Conservation (phyloP, 2,329 filamentous ascomycete species). For the Fusarium protoensiforme region DNA sequence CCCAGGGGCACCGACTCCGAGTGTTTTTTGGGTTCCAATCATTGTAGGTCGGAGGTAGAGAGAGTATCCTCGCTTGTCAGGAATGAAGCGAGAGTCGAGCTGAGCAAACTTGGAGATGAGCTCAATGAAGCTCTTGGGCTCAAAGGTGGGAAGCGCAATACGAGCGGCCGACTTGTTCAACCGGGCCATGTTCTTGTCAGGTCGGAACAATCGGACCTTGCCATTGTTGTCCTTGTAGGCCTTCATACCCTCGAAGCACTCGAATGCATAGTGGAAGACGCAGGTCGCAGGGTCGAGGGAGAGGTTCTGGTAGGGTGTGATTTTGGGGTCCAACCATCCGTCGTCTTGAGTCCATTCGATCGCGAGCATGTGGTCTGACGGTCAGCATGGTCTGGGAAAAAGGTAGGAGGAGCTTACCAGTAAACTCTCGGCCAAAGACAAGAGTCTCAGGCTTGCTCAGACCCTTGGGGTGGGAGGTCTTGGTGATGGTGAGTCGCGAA, state of each 20-base stretch:
- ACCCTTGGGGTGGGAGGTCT: conserved; percentile 79
- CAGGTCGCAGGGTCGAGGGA: conserved; percentile 95
- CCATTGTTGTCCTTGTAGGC: conserved; percentile 91
- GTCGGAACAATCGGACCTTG: conserved; percentile 87
- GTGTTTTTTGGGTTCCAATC: conserved; percentile 95
- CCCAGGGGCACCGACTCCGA: conserved; percentile 91
- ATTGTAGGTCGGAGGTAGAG: conserved; percentile 96
- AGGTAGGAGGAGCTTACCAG: conserved; percentile 65
- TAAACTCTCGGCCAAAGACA: conserved; percentile 91
- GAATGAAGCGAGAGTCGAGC: conserved; percentile 90
- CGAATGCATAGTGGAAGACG: conserved; percentile 98
- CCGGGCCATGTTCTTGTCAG: conserved; percentile 95
- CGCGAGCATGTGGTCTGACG: conserved; percentile 92
- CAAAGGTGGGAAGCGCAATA: conserved; percentile 92
- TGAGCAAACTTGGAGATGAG: conserved; percentile 84
- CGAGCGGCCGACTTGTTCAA: conserved; percentile 91
- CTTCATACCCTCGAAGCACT: conserved; percentile 99
- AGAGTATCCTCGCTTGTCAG: conserved; percentile 86
- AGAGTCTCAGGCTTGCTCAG: conserved; percentile 82
- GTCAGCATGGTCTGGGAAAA: conserved; percentile 17
- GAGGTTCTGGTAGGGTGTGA: conserved; percentile 96
- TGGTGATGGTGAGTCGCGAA: conserved; percentile 78
- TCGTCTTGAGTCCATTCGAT: conserved; percentile 89
- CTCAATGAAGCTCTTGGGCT: conserved; percentile 77
- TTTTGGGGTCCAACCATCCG: conserved; percentile 86